Evolutionary conservation across 1,284 basidiomycete genomes (phyloP), one percentile per base, ranked within the genome.

Genomic region (Apiotrichum brassicae): DNA sequence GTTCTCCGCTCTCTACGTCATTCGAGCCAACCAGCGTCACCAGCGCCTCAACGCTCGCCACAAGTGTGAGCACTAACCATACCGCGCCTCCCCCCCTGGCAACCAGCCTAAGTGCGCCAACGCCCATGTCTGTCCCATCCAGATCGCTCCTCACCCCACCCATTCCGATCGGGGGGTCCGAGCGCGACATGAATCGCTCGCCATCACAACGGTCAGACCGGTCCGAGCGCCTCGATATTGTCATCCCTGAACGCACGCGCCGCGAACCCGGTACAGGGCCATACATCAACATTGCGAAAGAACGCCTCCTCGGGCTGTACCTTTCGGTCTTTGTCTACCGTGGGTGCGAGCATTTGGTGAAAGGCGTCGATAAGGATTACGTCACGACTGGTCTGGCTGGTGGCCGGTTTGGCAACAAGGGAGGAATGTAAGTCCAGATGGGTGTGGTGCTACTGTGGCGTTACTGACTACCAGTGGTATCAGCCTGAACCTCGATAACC

Each of bases 231-330:
- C n/a, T 30, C 14, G 40, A 42, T 16, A 18, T 6, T 18, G 19
- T 16, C 4, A n/a, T n/a, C n/a, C 26, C 40, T 3, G 40, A 30
- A 3, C 16, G 26, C 6, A 23, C 38, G 9, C 40, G 22, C 34
- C 50, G 54, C 16, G 40, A 49, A 20, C 51, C 51, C 0, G 54
- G 48, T 3, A 39, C 55, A 4, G 70, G 68, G 0, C 74, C 77
- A 1, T 81, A 81, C 54, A 68, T 77, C 23, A 72, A 80, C 33
- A 62, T 80, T 16, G 73, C 73, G 41, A 81, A 81, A 62, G 77
- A 80, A 58, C 68, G 79, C 6, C 63, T 80, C 51, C 68, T 80
- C 64, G 78, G 78, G 9, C 77, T 79, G 49, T 80, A 79, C 61
- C 60, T 74, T 11, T 66, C 65, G 12, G 63, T 75, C 5, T 76